Conservation (phyloP, 208 protist species). For the Wallacemonas sp. region DNA sequence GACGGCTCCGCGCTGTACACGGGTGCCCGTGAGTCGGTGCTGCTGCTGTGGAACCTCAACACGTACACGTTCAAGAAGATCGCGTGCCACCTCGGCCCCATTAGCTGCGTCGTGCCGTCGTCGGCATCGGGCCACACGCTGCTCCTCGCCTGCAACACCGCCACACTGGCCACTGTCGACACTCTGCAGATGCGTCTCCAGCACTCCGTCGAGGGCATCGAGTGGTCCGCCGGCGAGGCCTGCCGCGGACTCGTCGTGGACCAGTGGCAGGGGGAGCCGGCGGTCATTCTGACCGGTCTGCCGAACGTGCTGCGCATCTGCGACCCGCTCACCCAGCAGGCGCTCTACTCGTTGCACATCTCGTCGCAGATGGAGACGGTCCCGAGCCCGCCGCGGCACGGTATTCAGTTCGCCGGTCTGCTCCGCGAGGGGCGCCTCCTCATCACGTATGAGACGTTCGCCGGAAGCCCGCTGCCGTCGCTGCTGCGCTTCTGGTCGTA, state of each 20-base stretch:
- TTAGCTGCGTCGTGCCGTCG: conserved; percentile 48
- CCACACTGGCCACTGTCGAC: conserved; percentile 72
- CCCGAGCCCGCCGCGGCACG: conserved; percentile 60
- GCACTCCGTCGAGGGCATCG: conserved; percentile 68
- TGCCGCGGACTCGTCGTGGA: conserved; percentile 75
- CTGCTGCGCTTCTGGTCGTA: conserved; percentile 86
- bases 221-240: conserved; percentile 72
- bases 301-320: conserved; percentile 81
- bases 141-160: conserved; percentile 63
- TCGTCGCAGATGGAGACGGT: conserved; percentile 86
- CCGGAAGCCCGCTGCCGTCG: conserved; percentile 54
- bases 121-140: conserved; percentile 41
- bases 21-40: conserved; percentile 60
- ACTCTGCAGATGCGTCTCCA: conserved; percentile 69
- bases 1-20: conserved; percentile 81
- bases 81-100: conserved; percentile 38
- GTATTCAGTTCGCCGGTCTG: conserved; percentile 79
- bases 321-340: conserved; percentile 86
- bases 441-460: conserved; percentile 84
- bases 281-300: conserved; percentile 78
- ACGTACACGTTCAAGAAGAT: conserved; percentile 67
- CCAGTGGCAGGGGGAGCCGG: conserved; percentile 71
- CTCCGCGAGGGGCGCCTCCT: conserved; percentile 63
- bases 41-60: conserved; percentile 74
- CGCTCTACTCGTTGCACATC: conserved; percentile 88